These are phyloP conservation scores for Picochlorum sp. DNA, from an alignment of 139 green algal species.

Conservation along the genomic window DNA sequence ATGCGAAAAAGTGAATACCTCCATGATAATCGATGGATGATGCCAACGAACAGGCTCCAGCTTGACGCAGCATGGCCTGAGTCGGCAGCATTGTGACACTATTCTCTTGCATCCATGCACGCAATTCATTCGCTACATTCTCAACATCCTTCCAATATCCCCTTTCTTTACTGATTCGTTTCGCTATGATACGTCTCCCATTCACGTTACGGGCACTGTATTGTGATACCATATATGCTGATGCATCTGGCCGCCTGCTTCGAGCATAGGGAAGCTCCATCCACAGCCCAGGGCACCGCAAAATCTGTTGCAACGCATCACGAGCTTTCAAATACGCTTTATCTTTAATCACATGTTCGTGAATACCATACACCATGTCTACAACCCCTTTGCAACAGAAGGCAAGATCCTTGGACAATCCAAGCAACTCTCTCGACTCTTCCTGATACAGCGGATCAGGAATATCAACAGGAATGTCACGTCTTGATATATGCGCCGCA, in stretches of 20 bases:
- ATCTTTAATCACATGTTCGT: background rate
- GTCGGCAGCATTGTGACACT: conserved; percentile 22
- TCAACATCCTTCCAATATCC: conserved; percentile 29
- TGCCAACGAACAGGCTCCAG: conserved; percentile 25
- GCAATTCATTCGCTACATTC: conserved; percentile 40
- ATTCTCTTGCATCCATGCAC: conserved; percentile 25
- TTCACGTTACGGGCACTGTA: conserved; percentile 5
- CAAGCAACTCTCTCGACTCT: conserved; percentile 6
- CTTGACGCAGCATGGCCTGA: conserved; percentile 21
- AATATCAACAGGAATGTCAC: conserved; percentile 21
- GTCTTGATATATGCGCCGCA: background rate
- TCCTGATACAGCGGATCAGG: conserved; percentile 34
- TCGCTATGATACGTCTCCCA: conserved; percentile 5
- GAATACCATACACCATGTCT: conserved; percentile 18
- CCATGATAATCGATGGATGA: conserved; percentile 16
- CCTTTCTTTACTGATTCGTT: too few relatives aligned
- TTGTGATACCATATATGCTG: background rate
- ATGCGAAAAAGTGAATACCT: conserved; percentile 18
- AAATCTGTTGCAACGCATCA: conserved; percentile 21
- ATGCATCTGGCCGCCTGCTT: background rate
- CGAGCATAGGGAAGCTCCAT: background rate
- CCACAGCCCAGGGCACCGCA: conserved; percentile 32
- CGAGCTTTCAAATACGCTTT: conserved; percentile 15
- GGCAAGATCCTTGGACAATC: conserved; percentile 11
- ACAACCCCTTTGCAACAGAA: conserved; percentile 8